These are phyloP conservation scores for Dictyostelium capitatum DNA, from an alignment of 78 protist species.

Conservation along the genomic window DNA sequence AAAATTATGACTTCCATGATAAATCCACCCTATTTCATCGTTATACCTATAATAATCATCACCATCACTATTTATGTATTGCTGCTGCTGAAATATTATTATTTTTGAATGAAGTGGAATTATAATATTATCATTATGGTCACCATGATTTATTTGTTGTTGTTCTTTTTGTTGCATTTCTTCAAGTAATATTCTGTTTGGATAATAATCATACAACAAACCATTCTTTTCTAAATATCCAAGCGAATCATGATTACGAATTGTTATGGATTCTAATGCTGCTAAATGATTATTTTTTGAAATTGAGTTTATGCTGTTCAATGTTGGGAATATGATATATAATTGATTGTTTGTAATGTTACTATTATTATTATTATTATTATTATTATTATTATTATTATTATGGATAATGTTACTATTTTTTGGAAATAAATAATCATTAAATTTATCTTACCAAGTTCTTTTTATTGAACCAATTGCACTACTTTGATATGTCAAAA, in stretches of 20 bases:
- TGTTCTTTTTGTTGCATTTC: not conserved
- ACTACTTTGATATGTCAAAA: constrained; percentile 18
- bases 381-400: not conserved
- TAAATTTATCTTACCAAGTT: constrained; percentile 10
- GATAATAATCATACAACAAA: not conserved
- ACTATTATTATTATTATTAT: not conserved
- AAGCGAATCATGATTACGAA: constrained; percentile 13
- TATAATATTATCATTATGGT: not conserved
- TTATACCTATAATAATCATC: no score
- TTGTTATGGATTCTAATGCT: constrained; percentile 16
- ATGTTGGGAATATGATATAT: not conserved
- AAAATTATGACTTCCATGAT: constrained; percentile 62
- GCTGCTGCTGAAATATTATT: not conserved
- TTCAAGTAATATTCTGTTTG: no score
- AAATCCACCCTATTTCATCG: not conserved
- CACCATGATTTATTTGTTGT: not conserved
- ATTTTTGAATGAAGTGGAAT: constrained; percentile 52
- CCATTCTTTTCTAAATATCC: not conserved
- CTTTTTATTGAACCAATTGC: constrained; percentile 3
- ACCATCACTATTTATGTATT: no score
- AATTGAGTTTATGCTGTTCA: not conserved
- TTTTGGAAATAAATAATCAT: not conserved
- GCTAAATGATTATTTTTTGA: not conserved
- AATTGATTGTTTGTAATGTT: not conserved
- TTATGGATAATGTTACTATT: not conserved